Base-by-base conservation (phyloP, 2,329 filamentous ascomycete genomes). In the Paramyrothecium sp. region DNA sequence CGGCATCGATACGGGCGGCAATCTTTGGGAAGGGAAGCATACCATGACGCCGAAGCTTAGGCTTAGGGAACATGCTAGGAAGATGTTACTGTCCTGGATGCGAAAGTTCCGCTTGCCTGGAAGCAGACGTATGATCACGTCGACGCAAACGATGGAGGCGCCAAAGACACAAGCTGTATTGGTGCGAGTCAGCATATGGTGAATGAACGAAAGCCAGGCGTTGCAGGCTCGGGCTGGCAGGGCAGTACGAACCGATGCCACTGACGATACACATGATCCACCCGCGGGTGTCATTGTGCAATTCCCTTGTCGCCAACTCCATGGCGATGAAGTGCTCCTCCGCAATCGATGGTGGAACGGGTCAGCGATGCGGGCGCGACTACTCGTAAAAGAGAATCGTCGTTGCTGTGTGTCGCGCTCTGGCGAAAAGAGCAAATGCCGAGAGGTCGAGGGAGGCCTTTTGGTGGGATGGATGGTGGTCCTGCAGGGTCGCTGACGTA, bases 1-100 rank as follows among this genome's bases (percentile, higher is more conserved):
- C 10, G 26, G 26, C 26, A 30, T 30, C 26, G 10, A 5, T 5
- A 30, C 10, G 26, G 10, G 10, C 10, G 26, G 26, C 26, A 30
- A 30, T 30, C 5, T 30, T 10, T 30, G 26, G 26, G 26, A 30
- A 30, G 26, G 10, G 5, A 30, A 30, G 56, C 85, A 63, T 73
- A 97, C 93, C 92, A 99, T 96, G 50, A 98, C 93, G 48, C 95
- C 94, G 64, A 97, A 97, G 71, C 92, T 97, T 62, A 99, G 76
- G 73, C 93, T 97, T 59, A 98, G 76, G 0, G 94, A 97, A 21
- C 88, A 87, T 1, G 93, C 93, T 4, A 97, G 81, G 71, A 99
- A 99, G 21, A 81, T 81, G 77, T 91, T 94, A 75, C 91, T 97
- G 61, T 96, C 90, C 69, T 96, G 87, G 63, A 99, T 96, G 65